phyloP scores from a whole-genome alignment of 805 yeast species.

The Monosporozyma yasuniensis region DNA sequence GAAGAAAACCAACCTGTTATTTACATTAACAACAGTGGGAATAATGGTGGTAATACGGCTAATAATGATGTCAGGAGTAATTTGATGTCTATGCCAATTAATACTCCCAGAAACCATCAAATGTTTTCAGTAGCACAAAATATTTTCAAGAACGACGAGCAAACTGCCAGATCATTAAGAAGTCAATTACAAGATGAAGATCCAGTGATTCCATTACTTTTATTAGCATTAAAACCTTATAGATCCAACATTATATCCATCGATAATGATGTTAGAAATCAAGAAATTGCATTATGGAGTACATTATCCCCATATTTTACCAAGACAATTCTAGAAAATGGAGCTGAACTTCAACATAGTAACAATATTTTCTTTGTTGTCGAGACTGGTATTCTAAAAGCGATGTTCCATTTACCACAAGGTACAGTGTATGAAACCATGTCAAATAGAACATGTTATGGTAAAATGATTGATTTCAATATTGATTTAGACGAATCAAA shows the following conservation, averaged over 20 bases:
- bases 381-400: conserved; percentile 46
- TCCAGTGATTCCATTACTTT: conserved; percentile 22
- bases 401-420: conserved; percentile 41
- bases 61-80: background rate
- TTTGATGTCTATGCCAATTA: conserved; percentile 17
- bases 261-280: conserved; percentile 28
- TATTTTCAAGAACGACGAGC: conserved; percentile 25
- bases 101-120: conserved; percentile 36
- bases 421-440: conserved; percentile 38
- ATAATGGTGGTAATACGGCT: background rate
- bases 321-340: conserved; percentile 40
- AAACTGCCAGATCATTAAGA: conserved; percentile 16
- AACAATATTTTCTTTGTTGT: conserved; percentile 43
- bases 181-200: conserved; percentile 12
- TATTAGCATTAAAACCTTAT: conserved; percentile 24
- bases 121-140: conserved; percentile 34
- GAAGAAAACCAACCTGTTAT: background rate
- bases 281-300: conserved; percentile 51
- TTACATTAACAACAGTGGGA: background rate
- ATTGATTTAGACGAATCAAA: background rate
- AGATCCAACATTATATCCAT: conserved; percentile 22
- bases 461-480: conserved; percentile 25
- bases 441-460: conserved; percentile 50
- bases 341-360: conserved; percentile 34
- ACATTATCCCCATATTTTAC: conserved; percentile 48